phyloP scores from a whole-genome alignment of 805 yeast genomes.

The Kodamaea sagamina region DNA sequence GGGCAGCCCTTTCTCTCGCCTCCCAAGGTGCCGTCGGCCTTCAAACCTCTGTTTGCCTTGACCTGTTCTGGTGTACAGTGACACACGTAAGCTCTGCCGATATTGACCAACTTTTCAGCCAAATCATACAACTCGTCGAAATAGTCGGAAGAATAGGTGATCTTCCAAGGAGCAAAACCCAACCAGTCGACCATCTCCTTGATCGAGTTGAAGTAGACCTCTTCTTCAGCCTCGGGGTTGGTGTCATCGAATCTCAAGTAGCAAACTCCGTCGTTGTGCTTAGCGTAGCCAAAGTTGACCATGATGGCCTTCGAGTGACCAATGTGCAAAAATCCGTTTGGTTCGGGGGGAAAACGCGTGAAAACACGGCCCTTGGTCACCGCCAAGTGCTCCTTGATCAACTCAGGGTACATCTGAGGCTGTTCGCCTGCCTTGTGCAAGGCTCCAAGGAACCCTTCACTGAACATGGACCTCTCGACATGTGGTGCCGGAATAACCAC shows the following conservation, averaged over 20 bases:
- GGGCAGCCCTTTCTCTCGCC: slow-evolving; percentile 86
- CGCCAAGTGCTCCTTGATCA: slow-evolving; percentile 76
- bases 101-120: slow-evolving; percentile 77
- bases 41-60: slow-evolving; percentile 85
- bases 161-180: slow-evolving; percentile 90
- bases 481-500: slow-evolving; percentile 23
- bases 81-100: slow-evolving; percentile 85
- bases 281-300: slow-evolving; percentile 97
- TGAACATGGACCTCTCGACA: slow-evolving; percentile 72
- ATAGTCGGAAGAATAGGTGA: slow-evolving; percentile 95
- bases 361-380: slow-evolving; percentile 80
- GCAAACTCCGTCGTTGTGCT: slow-evolving; percentile 81
- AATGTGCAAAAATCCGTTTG: slow-evolving; percentile 95
- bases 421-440: slow-evolving; percentile 95
- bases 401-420: slow-evolving; percentile 85
- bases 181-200: slow-evolving; percentile 87
- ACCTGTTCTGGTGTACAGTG: slow-evolving; percentile 92
- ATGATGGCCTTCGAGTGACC: slow-evolving; percentile 98
- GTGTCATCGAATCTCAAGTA: slow-evolving; percentile 96
- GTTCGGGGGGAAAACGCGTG: slow-evolving; percentile 98
- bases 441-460: slow-evolving; percentile 94
- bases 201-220: slow-evolving; percentile 81
- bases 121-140: slow-evolving; percentile 85
- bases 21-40: slow-evolving; percentile 89
- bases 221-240: slow-evolving; percentile 98